Percentiles rank a stretch among this genome's conserved stretches.
Evolutionary conservation across 257 asterid species (phyloP).

Genomic region (Cruciata laevipes): DNA sequence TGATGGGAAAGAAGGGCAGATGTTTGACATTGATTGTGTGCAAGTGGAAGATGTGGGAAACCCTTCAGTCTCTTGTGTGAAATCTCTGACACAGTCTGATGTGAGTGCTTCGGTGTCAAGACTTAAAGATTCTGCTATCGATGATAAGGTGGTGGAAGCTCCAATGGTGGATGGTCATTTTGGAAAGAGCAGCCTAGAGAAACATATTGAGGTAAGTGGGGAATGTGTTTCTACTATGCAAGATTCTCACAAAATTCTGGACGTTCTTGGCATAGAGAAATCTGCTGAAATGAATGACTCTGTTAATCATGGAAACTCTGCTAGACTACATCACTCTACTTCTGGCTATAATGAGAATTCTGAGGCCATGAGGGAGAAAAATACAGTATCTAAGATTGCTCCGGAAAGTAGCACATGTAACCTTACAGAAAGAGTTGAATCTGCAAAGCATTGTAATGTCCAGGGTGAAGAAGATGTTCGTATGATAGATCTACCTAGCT

Average conservation of each 20-base stretch:
- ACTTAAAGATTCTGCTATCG: slow-evolving; percentile 23
- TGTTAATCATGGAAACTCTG: slow-evolving; percentile 19
- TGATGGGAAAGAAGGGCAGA: slow-evolving; percentile 12
- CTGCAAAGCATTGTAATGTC: slow-evolving; percentile 13
- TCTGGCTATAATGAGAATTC: slow-evolving; percentile 15
- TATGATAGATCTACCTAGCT: slow-evolving; percentile 22
- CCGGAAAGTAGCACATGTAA: slow-evolving; percentile 19
- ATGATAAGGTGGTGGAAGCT: slow-evolving; percentile 12
- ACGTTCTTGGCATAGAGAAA: slow-evolving; percentile 20
- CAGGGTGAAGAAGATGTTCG: slow-evolving; percentile 23
- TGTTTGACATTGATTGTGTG: not conserved
- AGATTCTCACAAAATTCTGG: slow-evolving; percentile 16
- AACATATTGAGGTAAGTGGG: slow-evolving; percentile 10
- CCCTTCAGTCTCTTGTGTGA: slow-evolving; percentile 14
- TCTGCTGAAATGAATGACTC: slow-evolving; percentile 20
- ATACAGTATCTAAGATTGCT: slow-evolving; percentile 14
- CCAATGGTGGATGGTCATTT: slow-evolving; percentile 24
- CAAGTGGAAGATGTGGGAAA: slow-evolving; percentile 24
- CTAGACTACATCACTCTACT: slow-evolving; percentile 18
- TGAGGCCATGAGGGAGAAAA: slow-evolving; percentile 26
- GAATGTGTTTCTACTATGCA: slow-evolving; percentile 19
- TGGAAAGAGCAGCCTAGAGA: slow-evolving; percentile 13
- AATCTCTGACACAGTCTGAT: slow-evolving; percentile 19
- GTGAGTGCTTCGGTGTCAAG: slow-evolving; percentile 19
- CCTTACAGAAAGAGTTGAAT: slow-evolving; percentile 21